Evolutionary conservation across 2,329 filamentous ascomycete species (phyloP), one percentile per base, ranked within the genome.

Genomic region (Hypoxylon sp.): DNA sequence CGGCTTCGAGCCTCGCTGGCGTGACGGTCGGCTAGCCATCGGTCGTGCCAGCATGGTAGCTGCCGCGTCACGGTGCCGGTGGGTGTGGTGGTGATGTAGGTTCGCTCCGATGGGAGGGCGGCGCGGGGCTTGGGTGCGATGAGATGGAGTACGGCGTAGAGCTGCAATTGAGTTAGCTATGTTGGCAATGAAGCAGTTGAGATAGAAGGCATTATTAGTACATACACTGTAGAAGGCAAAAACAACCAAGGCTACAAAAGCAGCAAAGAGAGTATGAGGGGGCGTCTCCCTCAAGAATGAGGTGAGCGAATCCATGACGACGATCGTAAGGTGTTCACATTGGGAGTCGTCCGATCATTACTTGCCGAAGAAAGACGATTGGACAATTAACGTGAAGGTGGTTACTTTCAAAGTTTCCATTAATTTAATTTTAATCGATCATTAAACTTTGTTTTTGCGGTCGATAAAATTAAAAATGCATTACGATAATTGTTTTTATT

Each of bases 21-120:
- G 64, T 76, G 81, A 67, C 80, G 82, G 70, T 82, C 83, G 37
- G 78, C 79, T 21, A 86, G 80, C 81, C 86, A 87, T 68, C 80
- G 78, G 70, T 97, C 91, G 68, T 90, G 85, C 93, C 93, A 97
- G 75, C 90, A 96, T 7, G 92, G 89, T 19, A 97, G 78, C 60
- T 83, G 79, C 5, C 75, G 72, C 15, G 71, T 64, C 67, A 73
- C 31, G 73, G 69, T 55, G 76, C 88, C 87, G 62, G 87, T 78
- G 29, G 86, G 79, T 26, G 84, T 76, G 29, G 91, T 87, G 3
- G 90, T 95, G 37, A 84, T 80, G 76, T 93, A 99, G 26, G 81
- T 85, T 75, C 94, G 96, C 71, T 99, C 94, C 21, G 90, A 90
- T 3, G 82, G 78, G 23, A 86, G 78, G 2, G 90, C 82, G 16